Evolutionary conservation across 1,139 yeast genomes (phyloP).

Genomic region (Yamadazyma buinensis): DNA sequence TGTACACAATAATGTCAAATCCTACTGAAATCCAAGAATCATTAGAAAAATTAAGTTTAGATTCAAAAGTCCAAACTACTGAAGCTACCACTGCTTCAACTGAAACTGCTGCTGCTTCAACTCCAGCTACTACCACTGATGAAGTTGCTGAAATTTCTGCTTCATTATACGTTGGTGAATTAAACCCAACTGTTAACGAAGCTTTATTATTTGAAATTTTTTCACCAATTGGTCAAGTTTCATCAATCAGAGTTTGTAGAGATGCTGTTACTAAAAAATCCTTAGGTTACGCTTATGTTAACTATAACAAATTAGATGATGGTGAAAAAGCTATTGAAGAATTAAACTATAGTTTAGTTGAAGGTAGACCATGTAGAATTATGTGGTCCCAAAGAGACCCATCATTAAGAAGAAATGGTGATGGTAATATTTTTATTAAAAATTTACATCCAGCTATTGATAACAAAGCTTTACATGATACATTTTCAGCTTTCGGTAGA

Average conservation of each 20-base stretch:
- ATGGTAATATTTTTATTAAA: constrained; percentile 96
- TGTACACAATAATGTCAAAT: constrained; percentile 34
- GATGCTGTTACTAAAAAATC: constrained; percentile 97
- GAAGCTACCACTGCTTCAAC: constrained; percentile 14
- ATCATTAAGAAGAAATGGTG: constrained; percentile 90
- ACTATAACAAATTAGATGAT: constrained; percentile 85
- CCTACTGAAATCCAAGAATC: constrained; percentile 50
- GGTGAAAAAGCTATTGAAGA: constrained; percentile 95
- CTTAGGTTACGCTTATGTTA: constrained; percentile 97
- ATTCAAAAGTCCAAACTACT: constrained; percentile 25
- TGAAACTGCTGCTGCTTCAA: constrained; percentile 11
- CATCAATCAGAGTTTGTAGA: constrained; percentile 98
- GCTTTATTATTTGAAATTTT: constrained; percentile 92
- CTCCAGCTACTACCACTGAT: constrained; percentile 17
- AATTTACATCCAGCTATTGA: constrained; percentile 98
- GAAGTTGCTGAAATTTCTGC: constrained; percentile 59
- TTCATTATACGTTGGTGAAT: constrained; percentile 96
- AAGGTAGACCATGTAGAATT: constrained; percentile 97
- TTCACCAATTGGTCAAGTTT: constrained; percentile 92
- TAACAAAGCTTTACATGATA: constrained; percentile 97
- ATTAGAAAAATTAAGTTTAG: constrained; percentile 51
- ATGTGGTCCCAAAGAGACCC: constrained; percentile 99
- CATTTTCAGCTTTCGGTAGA: constrained; percentile 95
- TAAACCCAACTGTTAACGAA: constrained; percentile 90
- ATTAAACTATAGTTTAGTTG: constrained; percentile 89